These are phyloP conservation scores for Dendrothele bispora DNA, from an alignment of 768 basidiomycete species.

Conservation along the genomic window DNA sequence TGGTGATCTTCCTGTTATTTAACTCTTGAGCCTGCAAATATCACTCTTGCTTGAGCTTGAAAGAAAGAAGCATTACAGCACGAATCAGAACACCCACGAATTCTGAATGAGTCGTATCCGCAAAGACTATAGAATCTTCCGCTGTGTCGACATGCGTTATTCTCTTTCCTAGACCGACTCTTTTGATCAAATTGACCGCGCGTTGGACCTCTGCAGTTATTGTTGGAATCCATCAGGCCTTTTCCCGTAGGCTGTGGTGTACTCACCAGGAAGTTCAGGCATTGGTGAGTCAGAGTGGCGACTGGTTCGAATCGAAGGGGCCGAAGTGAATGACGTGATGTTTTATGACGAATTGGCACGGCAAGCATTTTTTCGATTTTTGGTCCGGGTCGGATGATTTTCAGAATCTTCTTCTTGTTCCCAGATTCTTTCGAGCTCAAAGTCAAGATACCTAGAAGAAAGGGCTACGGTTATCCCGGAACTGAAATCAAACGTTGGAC, in stretches of 20 bases:
- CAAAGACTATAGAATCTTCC: slow-evolving; percentile 65
- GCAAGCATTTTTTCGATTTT: too few species aligned
- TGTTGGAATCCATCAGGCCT: too few species aligned
- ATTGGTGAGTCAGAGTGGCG: slow-evolving; percentile 25
- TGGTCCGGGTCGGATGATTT: too few species aligned
- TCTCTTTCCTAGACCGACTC: slow-evolving; percentile 49
- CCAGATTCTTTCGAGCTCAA: too few species aligned
- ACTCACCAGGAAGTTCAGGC: slow-evolving; percentile 57
- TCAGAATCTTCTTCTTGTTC: too few species aligned
- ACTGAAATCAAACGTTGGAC: too few species aligned
- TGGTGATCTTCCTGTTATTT: slow-evolving; percentile 43
- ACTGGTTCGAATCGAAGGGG: background rate
- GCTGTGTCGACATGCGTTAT: slow-evolving; percentile 57
- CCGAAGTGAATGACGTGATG: too few species aligned
- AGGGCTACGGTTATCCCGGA: too few species aligned
- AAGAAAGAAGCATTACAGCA: too few species aligned
- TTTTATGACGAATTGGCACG: too few species aligned
- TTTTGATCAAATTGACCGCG: slow-evolving; percentile 55
- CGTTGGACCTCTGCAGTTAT: slow-evolving; percentile 65
- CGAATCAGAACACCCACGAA: slow-evolving; percentile 52
- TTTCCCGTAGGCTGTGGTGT: slow-evolving; percentile 31
- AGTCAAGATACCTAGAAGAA: too few species aligned
- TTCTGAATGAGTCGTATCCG: slow-evolving; percentile 50
- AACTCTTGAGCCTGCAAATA: slow-evolving; percentile 52
- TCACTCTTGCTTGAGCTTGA: background rate